Evolutionary conservation across 2,329 filamentous ascomycete species (phyloP), one percentile per base, ranked within the genome.

Genomic region (Penicillium sp.): DNA sequence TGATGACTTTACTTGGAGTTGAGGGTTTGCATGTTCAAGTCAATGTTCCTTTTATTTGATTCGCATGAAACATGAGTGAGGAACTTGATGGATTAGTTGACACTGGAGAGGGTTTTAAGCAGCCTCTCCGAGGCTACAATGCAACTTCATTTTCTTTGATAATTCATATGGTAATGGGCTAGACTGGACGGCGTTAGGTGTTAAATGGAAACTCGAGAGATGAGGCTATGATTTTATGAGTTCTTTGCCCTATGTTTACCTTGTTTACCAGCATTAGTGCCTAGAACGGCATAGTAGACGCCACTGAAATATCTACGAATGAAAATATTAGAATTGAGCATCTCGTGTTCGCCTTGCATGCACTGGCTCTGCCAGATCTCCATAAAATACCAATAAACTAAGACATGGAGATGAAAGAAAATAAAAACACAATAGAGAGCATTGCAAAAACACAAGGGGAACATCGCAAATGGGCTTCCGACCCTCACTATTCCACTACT

Each of bases 351-450:
- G 48, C 52, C 29, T 57, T 53, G 49, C 42, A 56, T 49, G 56
- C 51, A 49, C 54, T 56, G 61, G 63, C 62, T 59, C 61, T 60
- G 60, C 57, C 60, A 61, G 19, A 45, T 54, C 58, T 51, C 50
- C 49, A 60, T 53, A 61, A 53, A 35, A 61, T 38, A 58, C 36
- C 42, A 36, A 57, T 25, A 42, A 43, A 50, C 38, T 59, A 48
- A 63, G 49, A 49, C 49, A 55, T 49, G 36, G 45, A 44, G 33
- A 51, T 38, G 47, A 48, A 52, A 49, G 43, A 48, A 23, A 53
- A 55, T 44, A 43, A 35, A 57, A 55, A 49, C 33, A 41, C 39
- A 52, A 21, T 27, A 47, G 29, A 57, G 21, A 42, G 25, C n/a
- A 39, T 33, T 43, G 27, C 29, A 50, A 50, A 53, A 47, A 54